Base-by-base conservation (phyloP, 1,284 basidiomycete species). In the Cryptococcus floricola region DNA sequence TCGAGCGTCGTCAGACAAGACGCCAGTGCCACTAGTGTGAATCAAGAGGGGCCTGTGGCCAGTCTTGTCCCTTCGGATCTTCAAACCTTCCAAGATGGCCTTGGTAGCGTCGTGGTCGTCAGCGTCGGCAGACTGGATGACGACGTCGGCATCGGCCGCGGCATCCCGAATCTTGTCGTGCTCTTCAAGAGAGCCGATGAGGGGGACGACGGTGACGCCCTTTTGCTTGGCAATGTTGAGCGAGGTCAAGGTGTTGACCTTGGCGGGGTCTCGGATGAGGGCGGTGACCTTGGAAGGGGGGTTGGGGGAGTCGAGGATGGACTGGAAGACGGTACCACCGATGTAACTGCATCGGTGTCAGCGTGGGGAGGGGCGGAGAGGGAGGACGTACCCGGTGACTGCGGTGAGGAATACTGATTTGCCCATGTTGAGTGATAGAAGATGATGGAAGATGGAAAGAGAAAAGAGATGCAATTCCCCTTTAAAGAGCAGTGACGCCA, bases 21-120 rank as follows among this genome's bases (percentile, higher is more conserved):
- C 64, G 47, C 74, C 76, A 8, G 75, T 77, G 12, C 77, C 77
- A 51, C 68, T 72, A 12, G 77, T 78, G 53, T 78, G 76, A 34
- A 78, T 74, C 44, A 75, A 67, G 14, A 77, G 59, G 9, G 70
- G 66, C 31, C 63, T 56, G 39, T 66, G 63, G 19, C 70, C 68
- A n/a, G 63, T 69, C 47, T 66, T 64, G 28, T 67, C 64, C 50
- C 70, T 70, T 25, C 72, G 68, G 54, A 53, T 57, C 50, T 72
- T 71, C 63, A 74, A 60, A 5, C 76, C 77, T 48, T 61, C 61
- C 28, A 77, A 54, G 43, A 78, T 63, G 3, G 77, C 73, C 47
- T 70, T 53, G 25, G 67, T 65, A 31, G 65, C 63, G 4, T 52
- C 57, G 25, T 73, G 46, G 44, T 72, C 60, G 62, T 78, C 77